Base-by-base conservation (phyloP, 768 basidiomycete species). In the Lentinus tigrinus region DNA sequence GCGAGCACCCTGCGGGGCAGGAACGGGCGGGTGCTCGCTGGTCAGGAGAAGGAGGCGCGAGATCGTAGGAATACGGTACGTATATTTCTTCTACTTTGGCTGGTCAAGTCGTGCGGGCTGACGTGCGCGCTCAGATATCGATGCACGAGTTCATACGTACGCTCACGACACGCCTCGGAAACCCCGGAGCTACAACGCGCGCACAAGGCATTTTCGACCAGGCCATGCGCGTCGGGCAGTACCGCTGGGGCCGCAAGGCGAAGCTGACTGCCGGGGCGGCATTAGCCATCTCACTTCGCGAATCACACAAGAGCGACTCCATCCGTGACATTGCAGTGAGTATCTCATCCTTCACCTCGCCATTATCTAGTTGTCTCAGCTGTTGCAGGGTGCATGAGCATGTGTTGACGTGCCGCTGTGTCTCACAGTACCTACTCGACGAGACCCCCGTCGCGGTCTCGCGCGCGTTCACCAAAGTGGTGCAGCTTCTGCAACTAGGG, bases 201-300 rank as follows among this genome's bases (percentile, higher is more conserved):
- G 87, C 87, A 13, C 80, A 79, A 57, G 77, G 77, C 54, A 72
- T 93, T 26, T 93, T 93, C 72, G 81, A 81, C 72, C 84, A 87
- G 63, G 82, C 83, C 24, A 89, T 85, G 82, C 59, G 72, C 23
- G 76, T 75, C 31, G 82, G 81, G 14, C 52, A 75, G 10, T 87
- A 83, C 67, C 82, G 81, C 37, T 94, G 91, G 91, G 91, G 92
- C 37, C 78, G 83, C 51, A 85, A 80, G 61, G 85, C 91, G 21
- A 90, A 82, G 70, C 74, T 83, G 43, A 77, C 83, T 13, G 87
- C 88, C 0, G 92, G 84, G 13, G 88, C 86, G 2, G 82, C 85
- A 46, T 74, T 92, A 26, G 80, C 84, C 24, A 79, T 92, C 54
- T 85, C 89, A 5, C 75, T 92, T 42, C 85, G 91, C 49, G 87